Conservation (phyloP, 2,329 filamentous ascomycete species). For the Sporothrix variecibatus region DNA sequence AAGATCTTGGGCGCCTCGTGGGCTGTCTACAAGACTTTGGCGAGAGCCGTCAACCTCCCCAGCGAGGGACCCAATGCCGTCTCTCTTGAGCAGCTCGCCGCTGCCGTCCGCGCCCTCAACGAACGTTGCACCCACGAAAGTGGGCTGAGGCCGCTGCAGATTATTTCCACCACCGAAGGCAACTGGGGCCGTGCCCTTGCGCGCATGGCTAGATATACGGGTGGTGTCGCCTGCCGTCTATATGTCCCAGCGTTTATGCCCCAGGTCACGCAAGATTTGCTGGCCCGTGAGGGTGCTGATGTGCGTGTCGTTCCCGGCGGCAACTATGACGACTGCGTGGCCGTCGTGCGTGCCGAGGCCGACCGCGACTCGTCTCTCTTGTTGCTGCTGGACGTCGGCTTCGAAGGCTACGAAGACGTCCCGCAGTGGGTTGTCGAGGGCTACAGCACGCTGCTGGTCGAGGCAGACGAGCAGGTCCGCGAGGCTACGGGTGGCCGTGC, state of each 20-base stretch:
- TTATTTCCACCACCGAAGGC: slow-evolving; percentile 71
- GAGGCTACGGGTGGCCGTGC: slow-evolving; percentile 10
- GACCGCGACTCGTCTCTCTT: slow-evolving; percentile 46
- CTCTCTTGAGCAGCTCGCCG: slow-evolving; percentile 47
- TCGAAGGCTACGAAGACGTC: slow-evolving; percentile 65
- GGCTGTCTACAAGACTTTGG: slow-evolving; percentile 64
- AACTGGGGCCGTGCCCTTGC: slow-evolving; percentile 77
- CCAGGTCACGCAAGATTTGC: slow-evolving; percentile 52
- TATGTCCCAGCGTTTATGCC: slow-evolving; percentile 65
- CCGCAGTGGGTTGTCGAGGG: slow-evolving; percentile 76
- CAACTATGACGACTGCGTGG: slow-evolving; percentile 67
- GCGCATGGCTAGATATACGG: slow-evolving; percentile 56
- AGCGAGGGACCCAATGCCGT: slow-evolving; percentile 36
- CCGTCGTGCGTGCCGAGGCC: slow-evolving; percentile 52
- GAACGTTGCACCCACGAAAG: slow-evolving; percentile 25
- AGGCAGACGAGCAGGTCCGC: slow-evolving; percentile 61
- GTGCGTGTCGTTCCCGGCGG: slow-evolving; percentile 55
- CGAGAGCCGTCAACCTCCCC: slow-evolving; percentile 46
- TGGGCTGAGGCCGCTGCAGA: slow-evolving; percentile 26
- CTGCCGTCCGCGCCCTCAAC: slow-evolving; percentile 28
- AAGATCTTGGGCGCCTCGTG: slow-evolving; percentile 81
- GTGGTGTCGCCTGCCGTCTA: slow-evolving; percentile 45
- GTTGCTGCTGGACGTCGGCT: slow-evolving; percentile 69
- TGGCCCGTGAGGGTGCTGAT: slow-evolving; percentile 63
- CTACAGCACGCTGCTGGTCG: slow-evolving; percentile 71